These are phyloP conservation scores for Cinnamomum chago DNA, from an alignment of 164 flowering plant species.

Conservation along the genomic window DNA sequence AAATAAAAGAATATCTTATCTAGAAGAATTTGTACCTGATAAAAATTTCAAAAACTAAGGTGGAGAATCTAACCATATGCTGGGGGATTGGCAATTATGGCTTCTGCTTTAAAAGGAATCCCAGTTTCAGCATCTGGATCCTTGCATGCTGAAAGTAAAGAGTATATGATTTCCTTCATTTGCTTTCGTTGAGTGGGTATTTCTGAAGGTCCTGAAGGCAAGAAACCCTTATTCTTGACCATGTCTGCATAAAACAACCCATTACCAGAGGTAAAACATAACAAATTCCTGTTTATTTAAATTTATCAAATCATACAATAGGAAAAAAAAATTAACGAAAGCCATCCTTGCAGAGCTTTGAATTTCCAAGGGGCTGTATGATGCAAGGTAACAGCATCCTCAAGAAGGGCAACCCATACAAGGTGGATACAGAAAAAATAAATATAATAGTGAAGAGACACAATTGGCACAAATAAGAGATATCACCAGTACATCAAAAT, in stretches of 20 bases:
- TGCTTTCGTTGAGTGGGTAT: slow-evolving; percentile 91
- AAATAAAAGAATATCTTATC: too few species aligned
- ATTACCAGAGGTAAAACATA: not conserved
- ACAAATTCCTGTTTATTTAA: not conserved
- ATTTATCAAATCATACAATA: not conserved
- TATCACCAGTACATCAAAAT: not conserved
- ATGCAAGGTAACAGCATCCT: not conserved
- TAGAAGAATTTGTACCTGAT: not conserved
- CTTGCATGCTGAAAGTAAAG: slow-evolving; percentile 86
- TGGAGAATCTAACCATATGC: slow-evolving; percentile 70
- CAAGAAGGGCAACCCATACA: too few species aligned
- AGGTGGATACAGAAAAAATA: too few species aligned
- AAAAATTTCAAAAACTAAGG: not conserved
- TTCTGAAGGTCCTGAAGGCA: slow-evolving; percentile 99
- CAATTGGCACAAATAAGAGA: too few species aligned
- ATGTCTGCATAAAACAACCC: slow-evolving; percentile 54
- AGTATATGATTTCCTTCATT: slow-evolving; percentile 83
- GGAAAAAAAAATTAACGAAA: not conserved
- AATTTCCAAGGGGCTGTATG: not conserved
- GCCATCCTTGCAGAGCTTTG: not conserved
- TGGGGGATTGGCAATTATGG: slow-evolving; percentile 98
- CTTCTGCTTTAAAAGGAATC: slow-evolving; percentile 88
- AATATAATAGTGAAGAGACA: not conserved
- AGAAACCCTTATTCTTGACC: slow-evolving; percentile 98
- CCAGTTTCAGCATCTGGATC: slow-evolving; percentile 82